Conservation (phyloP, 305 asterid species). For the Solanum chacoense region DNA sequence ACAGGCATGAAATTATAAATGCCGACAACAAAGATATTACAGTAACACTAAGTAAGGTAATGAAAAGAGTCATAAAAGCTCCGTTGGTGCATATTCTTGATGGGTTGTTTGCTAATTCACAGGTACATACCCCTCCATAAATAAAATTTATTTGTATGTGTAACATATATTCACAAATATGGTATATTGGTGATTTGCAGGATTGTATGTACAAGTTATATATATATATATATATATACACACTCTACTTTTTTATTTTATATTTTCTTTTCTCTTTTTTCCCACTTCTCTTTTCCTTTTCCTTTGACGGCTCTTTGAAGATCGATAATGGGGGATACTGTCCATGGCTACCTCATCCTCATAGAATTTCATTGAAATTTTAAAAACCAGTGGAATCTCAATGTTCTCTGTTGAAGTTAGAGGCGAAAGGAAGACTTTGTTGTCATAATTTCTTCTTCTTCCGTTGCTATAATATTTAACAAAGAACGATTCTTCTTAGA, state of each 20-base stretch:
- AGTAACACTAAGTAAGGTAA: too few relatives aligned
- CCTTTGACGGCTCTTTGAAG: neutral
- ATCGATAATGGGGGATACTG: slow-evolving; percentile 28
- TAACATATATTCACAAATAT: too few relatives aligned
- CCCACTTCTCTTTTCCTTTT: neutral
- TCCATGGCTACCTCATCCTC: slow-evolving; percentile 71
- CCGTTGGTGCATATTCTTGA: too few relatives aligned
- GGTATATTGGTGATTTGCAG: too few relatives aligned
- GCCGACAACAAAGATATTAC: too few relatives aligned
- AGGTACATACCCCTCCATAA: too few relatives aligned
- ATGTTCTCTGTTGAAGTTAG: slow-evolving; percentile 14
- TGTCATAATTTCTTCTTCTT: neutral
- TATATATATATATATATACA: too few relatives aligned
- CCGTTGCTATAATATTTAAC: neutral
- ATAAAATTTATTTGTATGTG: too few relatives aligned
- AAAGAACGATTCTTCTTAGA: neutral
- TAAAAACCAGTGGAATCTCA: slow-evolving; percentile 10
- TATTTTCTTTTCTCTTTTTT: neutral
- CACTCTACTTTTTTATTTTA: neutral
- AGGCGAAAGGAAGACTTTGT: neutral
- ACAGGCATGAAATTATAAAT: too few relatives aligned
- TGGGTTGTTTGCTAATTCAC: too few relatives aligned
- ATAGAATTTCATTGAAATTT: slow-evolving; percentile 40
- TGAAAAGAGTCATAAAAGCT: too few relatives aligned
- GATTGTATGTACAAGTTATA: too few relatives aligned